phyloP scores from a whole-genome alignment of 768 basidiomycete genomes.

The Tricholomella constricta region DNA sequence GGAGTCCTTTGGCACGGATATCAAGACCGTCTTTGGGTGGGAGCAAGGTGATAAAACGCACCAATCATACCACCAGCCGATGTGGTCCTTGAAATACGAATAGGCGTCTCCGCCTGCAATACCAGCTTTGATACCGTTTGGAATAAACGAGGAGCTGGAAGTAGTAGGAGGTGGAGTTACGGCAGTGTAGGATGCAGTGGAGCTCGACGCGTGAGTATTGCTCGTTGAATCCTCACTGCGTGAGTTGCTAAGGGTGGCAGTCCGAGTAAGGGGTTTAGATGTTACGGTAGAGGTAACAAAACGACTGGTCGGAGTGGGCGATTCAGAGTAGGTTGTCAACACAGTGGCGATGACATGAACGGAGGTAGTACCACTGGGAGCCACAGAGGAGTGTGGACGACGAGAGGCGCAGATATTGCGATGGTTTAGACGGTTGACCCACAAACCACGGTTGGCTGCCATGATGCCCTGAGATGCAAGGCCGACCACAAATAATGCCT shows the following conservation, averaged over 20 bases:
- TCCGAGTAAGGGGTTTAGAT: background rate
- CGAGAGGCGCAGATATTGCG: slow-evolving; percentile 10
- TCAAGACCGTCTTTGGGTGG: background rate
- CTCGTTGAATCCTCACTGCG: background rate
- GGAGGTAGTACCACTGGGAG: background rate
- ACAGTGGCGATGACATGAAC: background rate
- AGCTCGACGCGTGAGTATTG: background rate
- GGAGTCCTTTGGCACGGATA: slow-evolving; percentile 34
- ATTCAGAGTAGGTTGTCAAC: background rate
- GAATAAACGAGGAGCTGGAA: slow-evolving; percentile 30
- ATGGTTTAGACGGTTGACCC: slow-evolving; percentile 12
- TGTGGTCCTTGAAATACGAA: slow-evolving; percentile 38
- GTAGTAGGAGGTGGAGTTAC: slow-evolving; percentile 8
- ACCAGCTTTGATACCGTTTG: slow-evolving; percentile 48
- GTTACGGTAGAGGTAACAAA: slow-evolving; percentile 5
- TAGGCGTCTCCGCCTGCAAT: slow-evolving; percentile 48
- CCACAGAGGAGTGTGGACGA: background rate
- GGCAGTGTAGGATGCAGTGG: slow-evolving; percentile 6
- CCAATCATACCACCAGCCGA: slow-evolving; percentile 57
- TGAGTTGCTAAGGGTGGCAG: background rate
- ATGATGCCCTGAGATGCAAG: slow-evolving; percentile 15
- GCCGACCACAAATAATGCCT: slow-evolving; percentile 10
- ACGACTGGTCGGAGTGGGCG: background rate
- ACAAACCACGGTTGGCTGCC: slow-evolving; percentile 15
- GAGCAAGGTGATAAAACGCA: slow-evolving; percentile 15